Base-by-base conservation (phyloP, 306 rosid genomes). In the Glycine tomentella region DNA sequence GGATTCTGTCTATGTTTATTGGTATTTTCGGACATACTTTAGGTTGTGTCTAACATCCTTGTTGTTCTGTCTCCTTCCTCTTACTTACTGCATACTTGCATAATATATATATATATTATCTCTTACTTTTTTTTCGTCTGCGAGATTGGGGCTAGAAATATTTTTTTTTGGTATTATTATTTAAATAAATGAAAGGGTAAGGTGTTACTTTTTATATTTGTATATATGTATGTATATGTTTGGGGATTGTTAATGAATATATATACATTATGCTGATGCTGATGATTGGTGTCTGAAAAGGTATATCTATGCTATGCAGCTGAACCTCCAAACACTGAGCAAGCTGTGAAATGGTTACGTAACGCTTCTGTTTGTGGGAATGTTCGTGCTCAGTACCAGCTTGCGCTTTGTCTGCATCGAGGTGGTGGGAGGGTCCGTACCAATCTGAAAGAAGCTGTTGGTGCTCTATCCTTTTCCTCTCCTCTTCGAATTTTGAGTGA, bases 341-440 rank as follows among this genome's bases (percentile, higher is more conserved):
- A 90, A 76, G 97, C 97, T 62, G 75, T 92, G 13, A 87, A 65
- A 82, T 95, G 97, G 95, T 84, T 95, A 56, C 82, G 84, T 76
- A 75, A 69, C 85, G 91, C 95, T 38, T 88, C 99, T 45, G 1
- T 48, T 56, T 83, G 84, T 16, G 97, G 97, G 53, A 83, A 89
- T 82, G 74, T 78, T 45, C 97, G 97, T 67, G 94, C 99, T 64
- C 99, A 90, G 72, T 95, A 93, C 87, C 99, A 93, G 74, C 95
- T 95, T 40, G 99, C 94, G 6, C 91, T 93, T 76, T 91, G 95
- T 84, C 88, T 95, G 61, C 97, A 90, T 80, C 95, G 89, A 14
- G 90, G 90, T 57, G 84, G 83, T 3, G 97, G 88, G 71, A 80
- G 87, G 58, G 77, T 57, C 14, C 77, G 69, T 44, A 68, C 77